Conservation (phyloP, 2,329 filamentous ascomycete genomes). For the Aspergillus ochraceoroseus region DNA sequence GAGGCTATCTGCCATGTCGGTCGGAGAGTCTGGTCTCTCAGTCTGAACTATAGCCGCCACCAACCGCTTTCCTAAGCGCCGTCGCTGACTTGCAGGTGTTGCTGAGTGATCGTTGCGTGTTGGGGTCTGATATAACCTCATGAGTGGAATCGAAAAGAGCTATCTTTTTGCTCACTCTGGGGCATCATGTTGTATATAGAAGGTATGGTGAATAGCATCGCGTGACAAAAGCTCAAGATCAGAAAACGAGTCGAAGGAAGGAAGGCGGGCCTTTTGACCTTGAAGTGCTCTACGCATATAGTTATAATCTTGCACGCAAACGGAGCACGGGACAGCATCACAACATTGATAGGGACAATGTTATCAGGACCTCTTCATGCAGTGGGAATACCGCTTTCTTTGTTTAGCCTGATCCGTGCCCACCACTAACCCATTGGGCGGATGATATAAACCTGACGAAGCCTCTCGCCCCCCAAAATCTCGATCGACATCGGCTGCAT, state of each 20-base stretch:
- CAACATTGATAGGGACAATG: conserved; percentile 16
- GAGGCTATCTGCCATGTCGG: conserved; percentile 29
- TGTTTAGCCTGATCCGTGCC: neutral
- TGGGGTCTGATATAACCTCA: conserved; percentile 13
- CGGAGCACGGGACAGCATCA: conserved; percentile 31
- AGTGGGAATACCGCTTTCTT: conserved; percentile 4
- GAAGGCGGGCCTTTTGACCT: conserved; percentile 29
- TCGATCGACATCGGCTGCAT: neutral
- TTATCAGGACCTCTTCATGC: conserved; percentile 34
- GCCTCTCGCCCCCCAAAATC: too few species aligned
- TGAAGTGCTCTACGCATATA: conserved; percentile 23
- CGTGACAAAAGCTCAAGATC: conserved; percentile 24
- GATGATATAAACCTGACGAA: neutral
- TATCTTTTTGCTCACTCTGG: conserved; percentile 14
- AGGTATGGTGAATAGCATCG: conserved; percentile 20
- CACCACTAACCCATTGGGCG: neutral
- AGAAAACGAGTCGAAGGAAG: conserved; percentile 8
- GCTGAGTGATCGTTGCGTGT: conserved; percentile 12
- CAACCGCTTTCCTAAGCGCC: conserved; percentile 5
- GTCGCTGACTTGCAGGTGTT: conserved; percentile 10
- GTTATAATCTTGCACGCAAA: conserved; percentile 22
- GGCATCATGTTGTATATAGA: conserved; percentile 27
- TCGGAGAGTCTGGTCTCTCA: conserved; percentile 14
- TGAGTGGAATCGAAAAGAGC: conserved; percentile 16
- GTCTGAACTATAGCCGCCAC: conserved; percentile 16